These are phyloP conservation scores for Sanghuangporus baumii DNA, from an alignment of 1,284 basidiomycete genomes.

Conservation along the genomic window DNA sequence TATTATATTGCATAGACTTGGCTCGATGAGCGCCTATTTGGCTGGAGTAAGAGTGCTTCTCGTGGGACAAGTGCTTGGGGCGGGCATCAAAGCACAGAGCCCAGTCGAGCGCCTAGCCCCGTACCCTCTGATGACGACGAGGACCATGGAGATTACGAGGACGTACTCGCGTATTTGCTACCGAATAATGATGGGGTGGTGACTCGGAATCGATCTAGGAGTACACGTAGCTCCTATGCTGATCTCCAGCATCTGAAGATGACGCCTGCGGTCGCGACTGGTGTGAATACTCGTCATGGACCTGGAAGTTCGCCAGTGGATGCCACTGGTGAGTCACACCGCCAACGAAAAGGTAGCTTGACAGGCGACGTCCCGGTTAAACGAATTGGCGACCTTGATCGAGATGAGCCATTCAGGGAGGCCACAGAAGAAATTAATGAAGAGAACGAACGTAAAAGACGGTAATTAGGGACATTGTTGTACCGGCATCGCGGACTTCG, in stretches of 20 bases:
- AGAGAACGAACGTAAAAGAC: conserved; percentile 34
- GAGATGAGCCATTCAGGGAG: conserved; percentile 41
- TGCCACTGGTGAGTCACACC: conserved; percentile 34
- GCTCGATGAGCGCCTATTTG: conserved; percentile 91
- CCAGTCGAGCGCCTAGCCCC: conserved; percentile 60
- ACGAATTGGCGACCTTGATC: conserved; percentile 54
- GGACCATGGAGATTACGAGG: conserved; percentile 75
- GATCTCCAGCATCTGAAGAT: conserved; percentile 65
- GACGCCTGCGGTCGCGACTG: conserved; percentile 22
- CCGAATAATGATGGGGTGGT: conserved; percentile 36
- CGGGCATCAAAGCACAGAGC: conserved; percentile 47
- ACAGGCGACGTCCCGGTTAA: conserved; percentile 57
- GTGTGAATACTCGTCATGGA: conserved; percentile 8
- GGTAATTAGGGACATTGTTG: background rate
- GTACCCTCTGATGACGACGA: conserved; percentile 50
- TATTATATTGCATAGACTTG: conserved; percentile 49
- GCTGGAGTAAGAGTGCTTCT: conserved; percentile 75
- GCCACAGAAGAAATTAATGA: conserved; percentile 63
- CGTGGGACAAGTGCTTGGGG: conserved; percentile 77
- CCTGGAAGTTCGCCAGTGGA: conserved; percentile 26
- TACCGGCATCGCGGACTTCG: background rate
- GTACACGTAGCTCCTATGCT: conserved; percentile 70
- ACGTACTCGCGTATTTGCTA: conserved; percentile 61
- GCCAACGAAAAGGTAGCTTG: conserved; percentile 55
- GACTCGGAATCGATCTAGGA: conserved; percentile 43